Evolutionary conservation across 768 basidiomycete species (phyloP), one percentile per base, ranked within the genome.

Genomic region (Candolleomyces aberdarensis): DNA sequence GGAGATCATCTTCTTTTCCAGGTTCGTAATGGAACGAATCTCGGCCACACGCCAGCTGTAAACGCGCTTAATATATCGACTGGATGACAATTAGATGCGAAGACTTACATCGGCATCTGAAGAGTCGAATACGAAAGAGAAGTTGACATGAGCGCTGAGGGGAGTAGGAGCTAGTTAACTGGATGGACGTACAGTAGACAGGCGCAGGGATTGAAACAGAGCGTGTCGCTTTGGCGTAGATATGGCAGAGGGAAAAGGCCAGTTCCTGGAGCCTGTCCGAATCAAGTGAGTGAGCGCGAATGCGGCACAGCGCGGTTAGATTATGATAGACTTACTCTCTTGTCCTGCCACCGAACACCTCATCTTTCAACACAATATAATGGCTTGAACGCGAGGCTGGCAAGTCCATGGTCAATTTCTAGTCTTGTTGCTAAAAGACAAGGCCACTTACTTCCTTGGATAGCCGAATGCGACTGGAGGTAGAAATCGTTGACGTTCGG

Each of bases 401-500:
- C 26, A 26, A 26, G 26, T 26, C 26, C 3, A 3, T 3, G 26
- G 26, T 26, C 26, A 26, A 26, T 26, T 26, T 26, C 26, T 1
- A 26, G 26, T 26, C 26, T 1, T 26, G 20, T 31, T 32, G 19
- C 15, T 14, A 13, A 7, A 26, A n/a, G 11, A 15, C 15, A 40
- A 29, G 11, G 51, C 22, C 15, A 73, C 80, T 68, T 65, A 83
- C 82, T 84, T 59, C 82, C 86, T 54, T 81, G 72, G 11, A 87
- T 71, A 0, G 83, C 85, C 0, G 74, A 75, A 49, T 88, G 86
- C 0, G 81, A 81, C 59, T 83, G 85, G 0, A 87, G 69, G 58
- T 84, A 86, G 22, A 81, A 88, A 47, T 87, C 83, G 1, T 66
- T 71, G 26, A 77, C 74, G 0, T 73, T 72, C 0, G 84, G 83